phyloP scores from a whole-genome alignment of 2,329 filamentous ascomycete genomes.

The Periconia sp. region DNA sequence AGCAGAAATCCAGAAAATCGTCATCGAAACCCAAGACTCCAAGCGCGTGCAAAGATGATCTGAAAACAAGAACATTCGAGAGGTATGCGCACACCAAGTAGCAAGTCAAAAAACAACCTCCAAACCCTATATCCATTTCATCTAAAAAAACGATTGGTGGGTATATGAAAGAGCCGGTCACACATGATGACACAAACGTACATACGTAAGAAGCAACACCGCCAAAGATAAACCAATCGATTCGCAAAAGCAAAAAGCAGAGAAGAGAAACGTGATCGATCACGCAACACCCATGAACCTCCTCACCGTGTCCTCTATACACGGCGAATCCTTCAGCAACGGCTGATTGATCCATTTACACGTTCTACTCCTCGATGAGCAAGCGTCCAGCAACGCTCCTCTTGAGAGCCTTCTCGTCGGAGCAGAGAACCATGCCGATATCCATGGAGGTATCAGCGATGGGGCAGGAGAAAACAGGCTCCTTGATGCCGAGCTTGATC shows the following conservation, averaged over 20 bases:
- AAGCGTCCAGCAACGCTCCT: constrained; percentile 25
- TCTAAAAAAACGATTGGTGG: not conserved
- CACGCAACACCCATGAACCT: too few relatives aligned
- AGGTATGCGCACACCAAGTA: not conserved
- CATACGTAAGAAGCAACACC: not conserved
- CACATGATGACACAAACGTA: not conserved
- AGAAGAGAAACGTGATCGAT: too few relatives aligned
- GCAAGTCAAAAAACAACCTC: not conserved
- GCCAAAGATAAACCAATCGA: too few relatives aligned
- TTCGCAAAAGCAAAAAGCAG: too few relatives aligned
- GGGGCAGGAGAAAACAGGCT: constrained; percentile 27
- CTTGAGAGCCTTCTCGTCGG: constrained; percentile 17
- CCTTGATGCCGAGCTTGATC: constrained; percentile 21
- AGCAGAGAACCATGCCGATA: constrained; percentile 25
- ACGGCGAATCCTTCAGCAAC: not conserved
- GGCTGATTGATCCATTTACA: not conserved
- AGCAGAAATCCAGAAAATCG: too few relatives aligned
- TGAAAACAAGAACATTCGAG: not conserved
- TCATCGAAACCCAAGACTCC: too few relatives aligned
- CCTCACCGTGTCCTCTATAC: too few relatives aligned
- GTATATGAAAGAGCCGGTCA: not conserved
- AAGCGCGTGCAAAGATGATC: not conserved
- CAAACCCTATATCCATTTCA: not conserved
- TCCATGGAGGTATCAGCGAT: constrained; percentile 18
- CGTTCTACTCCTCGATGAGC: not conserved